These are phyloP conservation scores for Claviceps sorghi DNA, from an alignment of 2,329 filamentous ascomycete genomes.

Conservation along the genomic window DNA sequence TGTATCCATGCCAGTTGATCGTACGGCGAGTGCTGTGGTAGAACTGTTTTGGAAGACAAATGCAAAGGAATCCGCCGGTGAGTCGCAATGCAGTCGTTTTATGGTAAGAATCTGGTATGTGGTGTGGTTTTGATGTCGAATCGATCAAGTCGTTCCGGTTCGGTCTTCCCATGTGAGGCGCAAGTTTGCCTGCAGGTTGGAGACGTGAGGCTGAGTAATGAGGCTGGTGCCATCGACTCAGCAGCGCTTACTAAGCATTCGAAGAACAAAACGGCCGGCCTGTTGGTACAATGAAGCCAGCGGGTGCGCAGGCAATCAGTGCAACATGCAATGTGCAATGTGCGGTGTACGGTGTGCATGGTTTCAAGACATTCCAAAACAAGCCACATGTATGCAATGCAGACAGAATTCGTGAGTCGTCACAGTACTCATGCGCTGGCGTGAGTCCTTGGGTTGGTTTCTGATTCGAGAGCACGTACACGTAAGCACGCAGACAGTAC, in stretches of 20 bases:
- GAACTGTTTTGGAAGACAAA: background rate
- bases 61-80: background rate
- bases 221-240: background rate
- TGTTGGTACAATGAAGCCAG: no score
- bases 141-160: no score
- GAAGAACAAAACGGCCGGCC: no score
- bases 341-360: no score
- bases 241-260: background rate
- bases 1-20: constrained; percentile 2
- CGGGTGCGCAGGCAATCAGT: no score
- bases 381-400: background rate
- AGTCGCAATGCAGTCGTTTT: background rate
- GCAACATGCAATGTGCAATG: no score
- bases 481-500: no score
- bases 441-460: no score
- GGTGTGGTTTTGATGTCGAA: background rate
- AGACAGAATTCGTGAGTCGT: background rate
- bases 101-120: no score
- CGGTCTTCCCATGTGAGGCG: background rate
- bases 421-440: no score
- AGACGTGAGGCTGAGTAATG: background rate
- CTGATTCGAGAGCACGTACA: no score
- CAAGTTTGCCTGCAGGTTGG: background rate
- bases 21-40: background rate
- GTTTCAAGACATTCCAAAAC: background rate